Percentiles rank a stretch among this genome's conserved stretches.
These are phyloP conservation scores for Cladorrhinum sp. DNA, from an alignment of 2,329 filamentous ascomycete species.

Conservation along the genomic window DNA sequence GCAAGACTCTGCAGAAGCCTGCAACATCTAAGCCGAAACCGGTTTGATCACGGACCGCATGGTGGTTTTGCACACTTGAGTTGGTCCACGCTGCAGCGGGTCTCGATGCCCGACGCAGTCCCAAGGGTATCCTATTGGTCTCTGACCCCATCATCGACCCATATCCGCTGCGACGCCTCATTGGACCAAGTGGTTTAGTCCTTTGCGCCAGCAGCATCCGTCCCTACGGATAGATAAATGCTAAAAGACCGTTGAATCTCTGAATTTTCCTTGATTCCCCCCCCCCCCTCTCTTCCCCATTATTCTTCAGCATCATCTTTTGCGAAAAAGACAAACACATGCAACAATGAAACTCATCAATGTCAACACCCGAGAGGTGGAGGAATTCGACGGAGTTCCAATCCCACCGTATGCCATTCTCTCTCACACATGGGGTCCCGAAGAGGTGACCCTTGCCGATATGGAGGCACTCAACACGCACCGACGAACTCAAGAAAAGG, in stretches of 20 bases:
- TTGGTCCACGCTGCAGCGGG: neutral
- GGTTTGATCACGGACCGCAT: neutral
- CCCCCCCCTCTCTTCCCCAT: neutral
- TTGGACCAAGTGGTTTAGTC: constrained; percentile 6
- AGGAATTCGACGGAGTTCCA: constrained; percentile 30
- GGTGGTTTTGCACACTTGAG: neutral
- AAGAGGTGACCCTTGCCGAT: constrained; percentile 20
- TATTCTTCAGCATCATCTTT: neutral
- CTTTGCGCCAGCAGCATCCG: neutral
- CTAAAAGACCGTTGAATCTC: neutral
- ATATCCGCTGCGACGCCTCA: constrained; percentile 1
- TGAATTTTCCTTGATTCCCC: neutral
- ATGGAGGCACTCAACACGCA: constrained; percentile 21
- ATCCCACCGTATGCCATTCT: constrained; percentile 38
- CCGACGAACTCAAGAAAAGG: constrained; percentile 6
- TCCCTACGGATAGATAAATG: neutral
- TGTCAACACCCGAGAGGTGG: constrained; percentile 33
- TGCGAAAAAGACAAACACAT: neutral
- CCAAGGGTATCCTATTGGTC: neutral
- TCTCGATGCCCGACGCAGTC: neutral
- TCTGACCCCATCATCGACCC: neutral
- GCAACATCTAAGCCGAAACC: neutral
- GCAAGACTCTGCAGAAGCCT: no score
- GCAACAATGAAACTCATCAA: constrained; percentile 38
- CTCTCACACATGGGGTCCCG: constrained; percentile 37